Base-by-base conservation (phyloP, 306 rosid genomes). In the Pterocarpus macrocarpus region DNA sequence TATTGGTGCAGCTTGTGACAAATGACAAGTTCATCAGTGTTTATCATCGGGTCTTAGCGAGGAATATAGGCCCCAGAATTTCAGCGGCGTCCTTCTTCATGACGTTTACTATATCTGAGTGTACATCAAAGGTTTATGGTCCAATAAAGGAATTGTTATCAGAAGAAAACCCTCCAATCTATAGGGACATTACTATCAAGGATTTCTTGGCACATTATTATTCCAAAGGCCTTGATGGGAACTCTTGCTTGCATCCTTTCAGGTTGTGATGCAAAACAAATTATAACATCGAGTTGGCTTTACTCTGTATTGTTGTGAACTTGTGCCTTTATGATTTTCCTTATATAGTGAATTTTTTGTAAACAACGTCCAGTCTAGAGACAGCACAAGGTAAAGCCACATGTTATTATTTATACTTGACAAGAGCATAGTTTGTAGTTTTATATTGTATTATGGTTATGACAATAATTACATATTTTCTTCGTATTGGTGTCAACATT, bases 91-190 rank as follows among this genome's bases (percentile, higher is more conserved):
- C 81, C 68, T 80, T 84, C 50, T 86, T 89, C n/a, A 38, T 58
- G 49, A 55, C 81, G 4, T 49, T 35, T 9, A 6, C 7, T 14
- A 28, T 7, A 32, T 15, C 64, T 12, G 17, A 75, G 5, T 28
- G 59, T 15, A 43, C 47, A 2, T 1, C 61, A 0, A 70, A 66
- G 61, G 4, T 62, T 7, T 85, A 71, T 43, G 85, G 87, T 38
- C 90, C 87, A 9, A 65, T 87, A 36, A 85, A 85, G 47, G 87
- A 85, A 72, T 57, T 87, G 58, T 59, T 82, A 13, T 82, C 85
- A 28, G 80, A 85, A 62, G 76, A 53, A n/a, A 79, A 76, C 53
- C 83, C 82, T 38, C 85, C 81, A 16, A 66, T 15, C 33, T 87
- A 82, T n/a, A 71, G 16, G 16, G 83, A 76, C 38, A 49, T 70